Conservation (phyloP, 495 filamentous ascomycete species). For the Rhypophila decipiens region DNA sequence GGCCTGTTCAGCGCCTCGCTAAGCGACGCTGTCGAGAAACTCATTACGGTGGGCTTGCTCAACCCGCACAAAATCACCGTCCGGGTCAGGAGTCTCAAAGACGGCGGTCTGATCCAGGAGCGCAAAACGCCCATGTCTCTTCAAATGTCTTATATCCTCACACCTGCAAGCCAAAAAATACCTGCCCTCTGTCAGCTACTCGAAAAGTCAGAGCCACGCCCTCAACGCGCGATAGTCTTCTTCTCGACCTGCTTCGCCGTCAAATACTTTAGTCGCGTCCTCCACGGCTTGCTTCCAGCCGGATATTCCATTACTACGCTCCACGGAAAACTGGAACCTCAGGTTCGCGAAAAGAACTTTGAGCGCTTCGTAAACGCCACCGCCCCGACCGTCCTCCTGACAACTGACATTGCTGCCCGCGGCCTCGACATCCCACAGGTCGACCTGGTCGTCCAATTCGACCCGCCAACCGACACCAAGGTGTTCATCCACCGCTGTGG, state of each 20-base stretch:
- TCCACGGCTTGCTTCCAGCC: conserved; percentile 57
- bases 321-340: conserved; percentile 83
- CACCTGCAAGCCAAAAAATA: conserved; percentile 69
- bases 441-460: conserved; percentile 88
- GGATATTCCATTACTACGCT: conserved; percentile 68
- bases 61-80: conserved; percentile 93
- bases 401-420: conserved; percentile 55
- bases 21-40: conserved; percentile 81
- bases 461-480: conserved; percentile 88
- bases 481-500: conserved; percentile 93
- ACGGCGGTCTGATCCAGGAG: conserved; percentile 67
- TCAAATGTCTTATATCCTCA: conserved; percentile 82
- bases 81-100: conserved; percentile 62
- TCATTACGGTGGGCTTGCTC: conserved; percentile 84
- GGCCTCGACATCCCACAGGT: conserved; percentile 93
- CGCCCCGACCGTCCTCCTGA: conserved; percentile 75
- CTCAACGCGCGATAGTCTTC: conserved; percentile 86
- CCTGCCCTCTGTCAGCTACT: conserved; percentile 67
- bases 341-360: conserved; percentile 44
- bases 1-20: conserved; percentile 92
- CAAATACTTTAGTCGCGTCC: conserved; percentile 77
- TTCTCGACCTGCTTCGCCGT: conserved; percentile 93
- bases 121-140: conserved; percentile 79
- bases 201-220: conserved; percentile 57
- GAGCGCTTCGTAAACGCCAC: conserved; percentile 52